phyloP scores from a whole-genome alignment of 2,329 filamentous ascomycete species.

The Cyphellophora europaea region DNA sequence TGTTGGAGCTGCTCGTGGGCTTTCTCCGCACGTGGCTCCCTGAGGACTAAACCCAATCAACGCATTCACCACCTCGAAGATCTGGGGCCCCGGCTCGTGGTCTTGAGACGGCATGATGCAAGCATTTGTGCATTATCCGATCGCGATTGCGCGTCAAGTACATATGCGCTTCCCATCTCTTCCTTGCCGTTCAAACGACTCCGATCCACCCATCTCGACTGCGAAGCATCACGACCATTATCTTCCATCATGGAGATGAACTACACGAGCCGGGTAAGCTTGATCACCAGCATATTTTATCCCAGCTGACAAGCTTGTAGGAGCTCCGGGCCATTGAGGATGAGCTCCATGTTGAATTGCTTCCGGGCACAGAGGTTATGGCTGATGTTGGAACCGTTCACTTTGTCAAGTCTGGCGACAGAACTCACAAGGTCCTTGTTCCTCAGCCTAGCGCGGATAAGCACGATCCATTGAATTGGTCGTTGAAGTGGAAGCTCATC shows the following conservation, averaged over 20 bases:
- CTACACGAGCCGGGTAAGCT: slow-evolving; percentile 31
- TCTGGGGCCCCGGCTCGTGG: no score
- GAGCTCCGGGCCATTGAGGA: slow-evolving; percentile 10
- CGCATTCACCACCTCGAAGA: no score
- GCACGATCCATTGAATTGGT: slow-evolving; percentile 32
- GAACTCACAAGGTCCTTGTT: slow-evolving; percentile 30
- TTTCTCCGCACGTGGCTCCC: no score
- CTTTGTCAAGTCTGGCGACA: slow-evolving; percentile 47
- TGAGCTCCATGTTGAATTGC: slow-evolving; percentile 41
- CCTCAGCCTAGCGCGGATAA: slow-evolving; percentile 40
- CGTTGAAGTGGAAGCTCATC: background rate
- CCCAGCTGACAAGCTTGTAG: slow-evolving; percentile 6
- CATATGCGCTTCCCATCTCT: no score
- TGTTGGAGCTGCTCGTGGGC: no score
- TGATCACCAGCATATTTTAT: background rate
- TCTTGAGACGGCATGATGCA: no score
- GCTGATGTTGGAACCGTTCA: slow-evolving; percentile 52
- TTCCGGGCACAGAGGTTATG: slow-evolving; percentile 53
- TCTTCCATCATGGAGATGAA: slow-evolving; percentile 38
- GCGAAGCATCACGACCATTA: no score
- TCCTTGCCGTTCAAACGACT: no score
- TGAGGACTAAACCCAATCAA: no score
- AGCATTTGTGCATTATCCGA: no score
- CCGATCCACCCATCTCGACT: no score
- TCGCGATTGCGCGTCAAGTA: no score